Base-by-base conservation (phyloP, 768 basidiomycete species). In the Boletales sp. region DNA sequence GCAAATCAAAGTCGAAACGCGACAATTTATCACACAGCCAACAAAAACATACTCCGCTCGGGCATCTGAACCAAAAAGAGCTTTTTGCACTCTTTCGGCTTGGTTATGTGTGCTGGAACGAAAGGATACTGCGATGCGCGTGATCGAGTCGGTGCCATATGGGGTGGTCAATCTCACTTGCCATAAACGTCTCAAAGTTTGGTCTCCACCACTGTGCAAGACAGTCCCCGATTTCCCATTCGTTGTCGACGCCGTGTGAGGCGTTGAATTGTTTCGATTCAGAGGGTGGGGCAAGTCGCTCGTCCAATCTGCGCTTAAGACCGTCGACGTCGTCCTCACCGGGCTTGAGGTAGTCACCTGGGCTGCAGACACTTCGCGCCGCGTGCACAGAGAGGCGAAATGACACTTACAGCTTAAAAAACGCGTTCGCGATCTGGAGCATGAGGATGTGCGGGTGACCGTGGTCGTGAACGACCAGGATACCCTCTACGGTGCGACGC, bases 131-230 rank as follows among this genome's bases (percentile, higher is more conserved):
- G 61, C 30, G 36, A 19, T 2, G 31, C 36, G 34, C 48, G 41
- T 0, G 33, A 44, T 57, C 40, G 41, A 38, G 38, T 41, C 33
- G 14, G 49, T 11, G 17, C 25, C 17, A 14, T 19, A 12, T 21
- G 17, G 41, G 41, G 33, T 30, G 14, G 10, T 34, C 40, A 7
- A 41, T 36, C 17, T 33, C 17, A 78, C 87, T 62, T 58, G 95
- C 94, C 88, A 96, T 94, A 71, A 98, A 98, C 0, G 93, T 94
- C 74, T 99, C 96, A 59, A 96, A 99, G 64, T 96, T 96, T 0
- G 95, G 95, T 43, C 96, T 73, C 89, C 90, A 99, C 94, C 95
- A 99, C 65, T 94, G 93, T 0, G 92, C 92, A n/a, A 98, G 76
- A 59, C 92, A 94, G 58, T 98, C 94, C 1, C 89, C 89, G 35